Evolutionary conservation across 108 stramenopile species (phyloP).

Genomic region (Nitzschia sp.): DNA sequence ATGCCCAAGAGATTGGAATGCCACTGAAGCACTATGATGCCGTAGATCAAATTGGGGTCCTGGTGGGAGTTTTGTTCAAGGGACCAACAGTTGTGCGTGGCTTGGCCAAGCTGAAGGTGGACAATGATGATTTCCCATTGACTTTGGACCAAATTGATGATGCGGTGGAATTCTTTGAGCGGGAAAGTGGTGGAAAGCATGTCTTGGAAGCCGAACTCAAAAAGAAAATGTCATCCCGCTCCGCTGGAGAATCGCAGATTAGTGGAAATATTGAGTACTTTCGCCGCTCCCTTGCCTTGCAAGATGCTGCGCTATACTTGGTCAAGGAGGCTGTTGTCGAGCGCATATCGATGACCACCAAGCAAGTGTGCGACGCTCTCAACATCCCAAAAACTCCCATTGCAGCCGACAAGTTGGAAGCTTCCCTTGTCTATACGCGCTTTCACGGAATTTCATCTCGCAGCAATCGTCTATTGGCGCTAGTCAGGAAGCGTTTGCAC

Average conservation of each 20-base stretch:
- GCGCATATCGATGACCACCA: constrained; percentile 66
- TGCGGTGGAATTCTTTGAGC: constrained; percentile 75
- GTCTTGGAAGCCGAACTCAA: constrained; percentile 45
- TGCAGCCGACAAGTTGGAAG: constrained; percentile 82
- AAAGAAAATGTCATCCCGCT: background rate
- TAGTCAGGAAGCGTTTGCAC: constrained; percentile 62
- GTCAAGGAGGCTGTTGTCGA: constrained; percentile 82
- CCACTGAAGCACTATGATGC: constrained; percentile 86
- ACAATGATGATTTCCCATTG: constrained; percentile 63
- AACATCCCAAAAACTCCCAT: constrained; percentile 60
- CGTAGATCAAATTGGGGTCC: constrained; percentile 69
- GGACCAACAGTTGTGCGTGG: constrained; percentile 63
- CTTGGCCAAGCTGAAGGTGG: constrained; percentile 75
- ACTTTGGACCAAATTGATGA: constrained; percentile 75
- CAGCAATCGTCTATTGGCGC: constrained; percentile 62
- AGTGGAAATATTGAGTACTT: constrained; percentile 79
- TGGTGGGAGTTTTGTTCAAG: constrained; percentile 80
- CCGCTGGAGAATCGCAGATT: constrained; percentile 14
- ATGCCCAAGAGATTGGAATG: constrained; percentile 82
- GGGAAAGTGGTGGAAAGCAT: constrained; percentile 56
- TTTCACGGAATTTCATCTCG: constrained; percentile 86
- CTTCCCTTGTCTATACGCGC: constrained; percentile 79
- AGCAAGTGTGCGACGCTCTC: constrained; percentile 62
- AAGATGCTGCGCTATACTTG: constrained; percentile 78
- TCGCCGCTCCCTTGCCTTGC: constrained; percentile 72